phyloP scores from a whole-genome alignment of 305 asterid genomes.

The Caryopteris hybrid region DNA sequence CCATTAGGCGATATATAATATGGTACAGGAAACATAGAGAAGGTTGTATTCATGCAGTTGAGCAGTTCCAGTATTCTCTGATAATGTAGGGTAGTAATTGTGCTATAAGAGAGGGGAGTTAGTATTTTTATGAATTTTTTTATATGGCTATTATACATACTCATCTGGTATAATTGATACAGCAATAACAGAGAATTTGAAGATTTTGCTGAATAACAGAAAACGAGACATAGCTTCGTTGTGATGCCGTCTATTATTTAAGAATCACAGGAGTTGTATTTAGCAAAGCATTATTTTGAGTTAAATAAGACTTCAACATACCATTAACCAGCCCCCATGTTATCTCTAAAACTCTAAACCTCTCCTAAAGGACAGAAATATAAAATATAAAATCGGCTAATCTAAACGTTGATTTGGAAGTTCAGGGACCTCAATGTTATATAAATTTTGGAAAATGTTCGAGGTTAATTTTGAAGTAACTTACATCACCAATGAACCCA shows the following conservation, averaged over 20 bases:
- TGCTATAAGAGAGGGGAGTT: neutral
- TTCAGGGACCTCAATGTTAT: neutral
- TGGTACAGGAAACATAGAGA: neutral
- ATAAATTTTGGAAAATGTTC: neutral
- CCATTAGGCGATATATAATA: neutral
- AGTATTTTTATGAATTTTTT: neutral
- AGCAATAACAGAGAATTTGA: neutral
- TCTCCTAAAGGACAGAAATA: neutral
- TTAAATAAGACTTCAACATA: neutral
- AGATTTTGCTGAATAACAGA: neutral
- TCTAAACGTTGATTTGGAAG: neutral
- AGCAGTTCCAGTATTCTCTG: neutral
- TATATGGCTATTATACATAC: neutral
- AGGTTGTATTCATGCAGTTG: neutral
- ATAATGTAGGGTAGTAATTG: neutral
- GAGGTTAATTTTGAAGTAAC: neutral
- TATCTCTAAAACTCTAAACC: neutral
- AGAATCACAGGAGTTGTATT: neutral
- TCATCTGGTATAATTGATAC: neutral
- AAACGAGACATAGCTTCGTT: neutral
- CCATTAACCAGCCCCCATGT: neutral
- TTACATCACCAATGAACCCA: neutral
- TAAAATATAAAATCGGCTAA: neutral
- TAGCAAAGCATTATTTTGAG: neutral
- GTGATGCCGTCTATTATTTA: neutral